Conservation (phyloP, 306 rosid species). For the Alnus rubra region DNA sequence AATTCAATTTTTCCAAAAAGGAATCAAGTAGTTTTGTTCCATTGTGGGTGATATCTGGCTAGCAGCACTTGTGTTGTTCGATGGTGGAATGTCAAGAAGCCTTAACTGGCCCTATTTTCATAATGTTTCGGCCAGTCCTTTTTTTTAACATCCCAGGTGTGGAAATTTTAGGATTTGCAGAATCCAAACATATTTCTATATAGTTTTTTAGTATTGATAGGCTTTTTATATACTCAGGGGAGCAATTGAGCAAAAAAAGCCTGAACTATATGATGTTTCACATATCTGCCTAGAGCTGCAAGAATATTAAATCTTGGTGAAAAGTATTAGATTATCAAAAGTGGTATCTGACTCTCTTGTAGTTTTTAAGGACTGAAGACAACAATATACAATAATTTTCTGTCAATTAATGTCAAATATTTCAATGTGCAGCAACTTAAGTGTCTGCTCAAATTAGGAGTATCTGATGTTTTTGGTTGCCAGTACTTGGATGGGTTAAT, state of each 20-base stretch:
- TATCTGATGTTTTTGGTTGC: neutral
- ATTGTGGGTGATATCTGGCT: neutral
- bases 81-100: neutral
- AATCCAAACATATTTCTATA: neutral
- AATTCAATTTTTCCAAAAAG: too few relatives aligned
- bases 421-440: neutral
- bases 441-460: conserved; percentile 7
- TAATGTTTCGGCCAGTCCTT: neutral
- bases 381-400: too few relatives aligned
- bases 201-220: neutral
- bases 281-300: neutral
- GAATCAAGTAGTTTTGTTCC: neutral
- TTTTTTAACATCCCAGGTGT: neutral
- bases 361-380: too few relatives aligned
- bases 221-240: neutral
- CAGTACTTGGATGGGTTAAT: neutral
- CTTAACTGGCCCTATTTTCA: neutral
- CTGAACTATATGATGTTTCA: neutral
- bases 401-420: too few relatives aligned
- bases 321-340: neutral
- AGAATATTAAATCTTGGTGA: neutral
- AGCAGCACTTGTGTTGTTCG: neutral
- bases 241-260: neutral
- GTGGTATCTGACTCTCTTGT: neutral
- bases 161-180: neutral